Conservation (phyloP, 2,329 filamentous ascomycete species). For the Epichloe glyceriae region DNA sequence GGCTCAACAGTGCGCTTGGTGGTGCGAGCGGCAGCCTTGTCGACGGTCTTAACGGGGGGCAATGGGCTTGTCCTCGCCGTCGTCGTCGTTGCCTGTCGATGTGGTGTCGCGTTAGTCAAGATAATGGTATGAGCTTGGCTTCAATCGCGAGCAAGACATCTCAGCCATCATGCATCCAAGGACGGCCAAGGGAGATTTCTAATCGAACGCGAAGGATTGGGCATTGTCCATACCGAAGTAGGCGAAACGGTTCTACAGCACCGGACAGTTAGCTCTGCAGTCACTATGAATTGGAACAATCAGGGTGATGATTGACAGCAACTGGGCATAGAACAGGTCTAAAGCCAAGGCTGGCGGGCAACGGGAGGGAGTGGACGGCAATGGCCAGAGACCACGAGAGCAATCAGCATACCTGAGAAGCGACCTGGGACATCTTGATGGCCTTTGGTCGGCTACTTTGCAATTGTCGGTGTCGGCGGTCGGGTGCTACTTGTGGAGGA, state of each 20-base stretch:
- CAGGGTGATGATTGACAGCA: neutral
- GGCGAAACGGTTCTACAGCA: conserved; percentile 80
- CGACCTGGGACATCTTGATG: conserved; percentile 46
- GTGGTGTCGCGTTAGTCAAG: conserved; percentile 6
- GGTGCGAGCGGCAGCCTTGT: conserved; percentile 65
- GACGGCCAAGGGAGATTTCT: conserved; percentile 3
- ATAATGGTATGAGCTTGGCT: neutral
- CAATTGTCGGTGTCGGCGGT: conserved; percentile 32
- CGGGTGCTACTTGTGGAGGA: conserved; percentile 18
- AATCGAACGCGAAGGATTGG: conserved; percentile 12
- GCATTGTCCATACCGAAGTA: conserved; percentile 68
- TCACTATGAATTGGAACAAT: neutral
- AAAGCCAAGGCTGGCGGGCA: neutral
- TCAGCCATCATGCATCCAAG: neutral
- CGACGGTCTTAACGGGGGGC: conserved; percentile 80
- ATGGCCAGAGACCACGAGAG: neutral
- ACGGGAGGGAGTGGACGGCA: neutral
- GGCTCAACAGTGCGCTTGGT: conserved; percentile 77
- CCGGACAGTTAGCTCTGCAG: neutral
- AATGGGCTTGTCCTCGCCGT: conserved; percentile 56
- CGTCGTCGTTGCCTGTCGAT: conserved; percentile 43
- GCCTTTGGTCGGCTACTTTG: conserved; percentile 19
- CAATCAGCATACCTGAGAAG: conserved; percentile 39
- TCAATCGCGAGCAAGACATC: neutral
- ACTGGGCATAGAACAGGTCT: neutral